Conservation (phyloP, 805 yeast species). For the Ogataea paraovalis region DNA sequence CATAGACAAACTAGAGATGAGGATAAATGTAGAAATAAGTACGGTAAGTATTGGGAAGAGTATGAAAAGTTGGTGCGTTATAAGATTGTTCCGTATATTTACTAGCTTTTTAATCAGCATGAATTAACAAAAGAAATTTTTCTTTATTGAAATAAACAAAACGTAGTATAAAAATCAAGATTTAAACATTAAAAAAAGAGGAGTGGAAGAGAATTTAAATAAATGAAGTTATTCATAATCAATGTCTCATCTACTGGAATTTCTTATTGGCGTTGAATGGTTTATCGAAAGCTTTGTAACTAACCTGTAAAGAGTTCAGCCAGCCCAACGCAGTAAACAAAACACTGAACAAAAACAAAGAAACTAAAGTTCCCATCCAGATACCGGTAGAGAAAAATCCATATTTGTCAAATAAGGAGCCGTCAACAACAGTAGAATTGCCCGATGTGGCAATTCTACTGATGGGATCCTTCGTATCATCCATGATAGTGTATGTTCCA, state of each 20-base stretch:
- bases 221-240: no score
- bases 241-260: conserved; percentile 29
- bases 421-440: conserved; percentile 13
- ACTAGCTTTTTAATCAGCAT: no score
- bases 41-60: conserved; percentile 81
- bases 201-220: no score
- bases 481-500: conserved; percentile 21
- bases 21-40: conserved; percentile 80
- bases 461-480: conserved; percentile 5
- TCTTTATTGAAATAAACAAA: no score
- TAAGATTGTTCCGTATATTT: conserved; percentile 84
- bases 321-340: conserved; percentile 64
- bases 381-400: conserved; percentile 78
- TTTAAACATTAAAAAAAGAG: neutral
- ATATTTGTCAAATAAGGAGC: conserved; percentile 58
- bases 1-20: conserved; percentile 94
- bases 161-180: neutral
- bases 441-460: neutral
- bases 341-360: conserved; percentile 53
- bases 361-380: conserved; percentile 68
- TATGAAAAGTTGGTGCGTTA: conserved; percentile 81
- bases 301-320: conserved; percentile 66
- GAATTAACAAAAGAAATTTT: no score
- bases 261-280: conserved; percentile 52
- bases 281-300: conserved; percentile 80